Base-by-base conservation (phyloP, 2,329 filamentous ascomycete species). In the Xylaria sp. region DNA sequence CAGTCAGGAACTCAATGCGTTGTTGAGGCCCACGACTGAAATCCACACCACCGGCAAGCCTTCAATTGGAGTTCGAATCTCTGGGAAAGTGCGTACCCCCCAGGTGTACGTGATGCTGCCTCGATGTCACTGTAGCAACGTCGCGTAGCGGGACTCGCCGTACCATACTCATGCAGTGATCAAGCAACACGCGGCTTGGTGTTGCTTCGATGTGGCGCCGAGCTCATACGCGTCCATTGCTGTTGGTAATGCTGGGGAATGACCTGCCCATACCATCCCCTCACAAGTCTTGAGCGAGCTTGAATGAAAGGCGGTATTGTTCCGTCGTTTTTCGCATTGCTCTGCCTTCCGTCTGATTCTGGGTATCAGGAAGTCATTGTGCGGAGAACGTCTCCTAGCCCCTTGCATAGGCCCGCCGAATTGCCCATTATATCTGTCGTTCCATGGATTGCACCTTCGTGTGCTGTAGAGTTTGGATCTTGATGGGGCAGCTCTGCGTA, bases 271-370 rank as follows among this genome's bases (percentile, higher is more conserved):
- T 10, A 8, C 42, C 10, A 46, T 46, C 42, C n/a, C 42, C 11
- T 42, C 37, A 42, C 13, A 6, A 46, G 42, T 6, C 13, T 13
- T n/a, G 11, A 46, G 42, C 13, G 5, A 16, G 10, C 2, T 44
- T 35, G 2, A 16, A 23, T 42, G 49, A 52, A 48, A 63, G 42
- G 23, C 19, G 46, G 55, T 3, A 19, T n/a, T 42, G 49, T 23
- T 51, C 44, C 44, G 18, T 47, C 51, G 46, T 54, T 51, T 39
- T 23, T 52, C 57, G 56, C 55, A 34, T 46, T 52, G 58, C 53
- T 52, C 46, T 60, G 52, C 42, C 35, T 52, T 52, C 37, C 53
- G 52, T 52, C 44, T 51, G 2, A 35, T 19, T 30, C 23, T 30
- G 23, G 23, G 23, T 30, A 30, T 30, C 23, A 30, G 23, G 23